Percentiles rank a stretch among this genome's conserved stretches.
Conservation (phyloP, 345 rosid genomes). For the Salix koriyanagi region DNA sequence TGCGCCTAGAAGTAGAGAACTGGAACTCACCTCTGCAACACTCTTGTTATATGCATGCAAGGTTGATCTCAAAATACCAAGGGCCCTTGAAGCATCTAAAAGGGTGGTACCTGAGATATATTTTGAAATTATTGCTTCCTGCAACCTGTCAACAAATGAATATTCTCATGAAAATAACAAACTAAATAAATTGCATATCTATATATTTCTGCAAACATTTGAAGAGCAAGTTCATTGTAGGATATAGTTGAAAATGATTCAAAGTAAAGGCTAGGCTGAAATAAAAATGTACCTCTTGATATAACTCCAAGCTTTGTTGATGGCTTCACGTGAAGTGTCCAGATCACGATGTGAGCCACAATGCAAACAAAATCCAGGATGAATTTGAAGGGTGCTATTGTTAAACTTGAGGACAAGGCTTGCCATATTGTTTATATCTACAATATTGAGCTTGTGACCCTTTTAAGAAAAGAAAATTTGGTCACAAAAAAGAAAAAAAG, state of each 20-base stretch:
- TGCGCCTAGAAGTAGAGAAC: not conserved
- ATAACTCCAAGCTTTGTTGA: slow-evolving; percentile 46
- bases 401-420: slow-evolving; percentile 24
- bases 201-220: not conserved
- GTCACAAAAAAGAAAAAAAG: not conserved
- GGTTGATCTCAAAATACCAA: slow-evolving; percentile 43
- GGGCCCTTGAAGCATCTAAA: slow-evolving; percentile 51
- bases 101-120: slow-evolving; percentile 30
- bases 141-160: slow-evolving; percentile 44
- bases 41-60: slow-evolving; percentile 63
- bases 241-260: not conserved
- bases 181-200: not conserved
- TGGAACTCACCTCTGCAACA: slow-evolving; percentile 66
- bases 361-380: slow-evolving; percentile 53
- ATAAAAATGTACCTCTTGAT: slow-evolving; percentile 41
- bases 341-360: slow-evolving; percentile 52
- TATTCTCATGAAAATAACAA: not conserved
- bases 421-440: slow-evolving; percentile 31
- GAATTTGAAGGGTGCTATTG: slow-evolving; percentile 19
- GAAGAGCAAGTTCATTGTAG: not conserved
- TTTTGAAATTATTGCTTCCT: slow-evolving; percentile 37
- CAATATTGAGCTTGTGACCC: slow-evolving; percentile 28
- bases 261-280: not conserved
- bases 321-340: slow-evolving; percentile 36
- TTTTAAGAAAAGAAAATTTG: slow-evolving; percentile 15